phyloP scores from a whole-genome alignment of 2,329 filamentous ascomycete genomes.

The Colletotrichum noveboracense region DNA sequence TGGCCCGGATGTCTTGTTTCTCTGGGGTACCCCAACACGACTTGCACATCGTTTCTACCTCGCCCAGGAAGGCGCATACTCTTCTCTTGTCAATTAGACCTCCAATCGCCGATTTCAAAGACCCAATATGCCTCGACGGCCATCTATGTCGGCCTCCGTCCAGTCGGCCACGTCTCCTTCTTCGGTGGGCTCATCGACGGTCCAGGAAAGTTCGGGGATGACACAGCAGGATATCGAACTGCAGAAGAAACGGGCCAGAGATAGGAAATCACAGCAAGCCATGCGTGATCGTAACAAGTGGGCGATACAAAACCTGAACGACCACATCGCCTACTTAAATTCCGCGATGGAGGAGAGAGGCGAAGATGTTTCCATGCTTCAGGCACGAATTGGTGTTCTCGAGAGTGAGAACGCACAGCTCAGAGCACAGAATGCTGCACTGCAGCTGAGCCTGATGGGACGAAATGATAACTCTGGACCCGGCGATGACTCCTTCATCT shows the following conservation, averaged over 20 bases:
- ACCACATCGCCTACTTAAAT: conserved; percentile 27
- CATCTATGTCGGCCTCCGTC: background rate
- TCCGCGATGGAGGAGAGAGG: background rate
- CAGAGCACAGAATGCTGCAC: background rate
- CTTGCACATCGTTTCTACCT: background rate
- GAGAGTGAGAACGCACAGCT: background rate
- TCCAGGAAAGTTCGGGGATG: background rate
- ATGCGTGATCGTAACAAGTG: conserved; percentile 37
- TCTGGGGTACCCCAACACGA: background rate
- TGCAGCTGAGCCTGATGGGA: background rate
- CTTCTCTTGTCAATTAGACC: background rate
- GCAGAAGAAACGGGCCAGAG: conserved; percentile 34
- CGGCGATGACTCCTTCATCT: background rate
- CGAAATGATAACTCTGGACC: background rate
- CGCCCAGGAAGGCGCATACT: background rate
- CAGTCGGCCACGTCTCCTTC: background rate
- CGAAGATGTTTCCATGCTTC: background rate
- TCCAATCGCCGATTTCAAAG: background rate
- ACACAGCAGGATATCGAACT: conserved; percentile 23
- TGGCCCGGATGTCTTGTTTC: background rate
- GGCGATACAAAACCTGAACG: conserved; percentile 31
- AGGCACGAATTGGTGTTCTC: background rate
- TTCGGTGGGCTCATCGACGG: background rate
- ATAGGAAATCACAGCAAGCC: conserved; percentile 36
- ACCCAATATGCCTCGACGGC: background rate